Evolutionary conservation across 805 yeast genomes (phyloP).

Genomic region (Yarrowia sp.): DNA sequence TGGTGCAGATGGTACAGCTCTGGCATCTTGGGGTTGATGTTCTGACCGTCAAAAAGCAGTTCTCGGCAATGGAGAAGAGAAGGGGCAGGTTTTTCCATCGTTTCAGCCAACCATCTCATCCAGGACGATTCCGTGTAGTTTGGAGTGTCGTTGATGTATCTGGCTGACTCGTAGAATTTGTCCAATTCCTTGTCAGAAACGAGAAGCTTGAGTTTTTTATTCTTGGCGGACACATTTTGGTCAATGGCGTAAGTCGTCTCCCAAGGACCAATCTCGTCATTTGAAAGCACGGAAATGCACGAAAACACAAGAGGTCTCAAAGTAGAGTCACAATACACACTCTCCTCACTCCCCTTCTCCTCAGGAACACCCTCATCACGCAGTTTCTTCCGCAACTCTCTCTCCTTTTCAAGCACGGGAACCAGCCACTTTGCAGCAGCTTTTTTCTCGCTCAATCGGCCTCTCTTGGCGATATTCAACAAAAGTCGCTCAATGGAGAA

Average conservation of each 20-base stretch:
- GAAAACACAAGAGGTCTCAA: neutral
- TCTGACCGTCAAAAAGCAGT: constrained; percentile 40
- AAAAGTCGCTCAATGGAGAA: constrained; percentile 49
- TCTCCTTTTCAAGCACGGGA: neutral
- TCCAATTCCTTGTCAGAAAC: constrained; percentile 9
- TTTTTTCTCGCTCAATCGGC: constrained; percentile 15
- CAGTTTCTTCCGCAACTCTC: neutral
- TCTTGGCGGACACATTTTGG: neutral
- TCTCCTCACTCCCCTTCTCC: neutral
- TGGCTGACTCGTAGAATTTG: neutral
- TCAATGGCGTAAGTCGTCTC: constrained; percentile 1
- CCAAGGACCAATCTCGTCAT: constrained; percentile 10
- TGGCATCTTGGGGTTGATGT: constrained; percentile 13
- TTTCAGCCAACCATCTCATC: neutral
- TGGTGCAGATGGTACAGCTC: constrained; percentile 28
- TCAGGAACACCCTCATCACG: neutral
- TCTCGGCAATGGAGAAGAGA: constrained; percentile 29
- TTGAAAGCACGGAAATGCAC: constrained; percentile 1
- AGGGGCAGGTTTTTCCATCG: constrained; percentile 11
- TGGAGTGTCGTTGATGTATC: neutral
- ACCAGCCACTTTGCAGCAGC: neutral
- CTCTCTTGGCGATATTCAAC: constrained; percentile 41
- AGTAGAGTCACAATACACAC: constrained; percentile 1
- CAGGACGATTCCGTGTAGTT: neutral
- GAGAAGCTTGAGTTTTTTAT: neutral